Evolutionary conservation across 495 filamentous ascomycete genomes (phyloP).

Genomic region (Penicillium odoratum): DNA sequence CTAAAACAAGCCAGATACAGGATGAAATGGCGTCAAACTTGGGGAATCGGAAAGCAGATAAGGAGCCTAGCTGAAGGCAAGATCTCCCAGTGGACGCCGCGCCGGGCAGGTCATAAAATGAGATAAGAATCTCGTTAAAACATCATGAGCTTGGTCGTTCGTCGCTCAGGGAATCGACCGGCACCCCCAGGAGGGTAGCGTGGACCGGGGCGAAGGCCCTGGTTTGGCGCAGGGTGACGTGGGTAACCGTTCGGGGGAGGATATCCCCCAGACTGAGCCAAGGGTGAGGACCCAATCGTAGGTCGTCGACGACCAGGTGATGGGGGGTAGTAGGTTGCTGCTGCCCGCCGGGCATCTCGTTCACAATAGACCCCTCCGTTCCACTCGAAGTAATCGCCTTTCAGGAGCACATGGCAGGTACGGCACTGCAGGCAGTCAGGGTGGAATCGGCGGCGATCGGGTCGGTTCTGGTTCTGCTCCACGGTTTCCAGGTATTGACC

Average conservation of each 20-base stretch:
- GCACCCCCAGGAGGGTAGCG: slow-evolving; percentile 30
- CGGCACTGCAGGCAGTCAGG: slow-evolving; percentile 80
- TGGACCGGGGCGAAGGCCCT: slow-evolving; percentile 33
- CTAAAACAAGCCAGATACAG: neutral
- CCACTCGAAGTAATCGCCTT: slow-evolving; percentile 72
- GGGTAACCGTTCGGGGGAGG: slow-evolving; percentile 17
- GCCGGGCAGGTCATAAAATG: neutral
- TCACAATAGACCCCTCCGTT: slow-evolving; percentile 75
- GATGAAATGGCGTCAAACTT: neutral
- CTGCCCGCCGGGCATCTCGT: slow-evolving; percentile 70
- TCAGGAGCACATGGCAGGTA: slow-evolving; percentile 51
- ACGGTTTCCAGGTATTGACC: slow-evolving; percentile 89
- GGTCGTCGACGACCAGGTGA: slow-evolving; percentile 31
- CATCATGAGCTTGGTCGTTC: slow-evolving; percentile 87
- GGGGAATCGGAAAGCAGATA: neutral
- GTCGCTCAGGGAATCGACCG: slow-evolving; percentile 64
- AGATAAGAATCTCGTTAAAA: slow-evolving; percentile 53
- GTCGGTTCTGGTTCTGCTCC: slow-evolving; percentile 38
- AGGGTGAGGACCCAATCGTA: slow-evolving; percentile 21
- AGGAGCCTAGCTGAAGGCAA: neutral
- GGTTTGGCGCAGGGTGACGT: slow-evolving; percentile 32
- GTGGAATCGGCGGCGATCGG: slow-evolving; percentile 77
- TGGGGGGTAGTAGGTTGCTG: slow-evolving; percentile 39
- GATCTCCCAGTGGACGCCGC: neutral
- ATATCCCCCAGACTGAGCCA: slow-evolving; percentile 24